Conservation (phyloP, 2,329 filamentous ascomycete genomes). For the Cryphonectria naterciae region DNA sequence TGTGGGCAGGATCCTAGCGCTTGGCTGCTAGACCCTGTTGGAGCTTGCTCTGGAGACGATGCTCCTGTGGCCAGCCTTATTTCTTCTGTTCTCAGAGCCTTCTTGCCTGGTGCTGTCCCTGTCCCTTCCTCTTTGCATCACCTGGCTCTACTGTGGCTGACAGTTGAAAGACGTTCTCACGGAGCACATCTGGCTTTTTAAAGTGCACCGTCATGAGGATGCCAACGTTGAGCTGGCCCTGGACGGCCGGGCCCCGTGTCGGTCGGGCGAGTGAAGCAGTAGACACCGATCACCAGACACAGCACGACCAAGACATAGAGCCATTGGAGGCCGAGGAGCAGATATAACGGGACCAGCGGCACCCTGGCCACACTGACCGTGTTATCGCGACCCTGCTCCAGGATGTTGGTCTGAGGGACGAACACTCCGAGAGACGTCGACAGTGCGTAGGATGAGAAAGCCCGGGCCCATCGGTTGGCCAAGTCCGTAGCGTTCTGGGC, state of each 20-base stretch:
- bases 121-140: background rate
- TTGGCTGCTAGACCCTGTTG: background rate
- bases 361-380: background rate
- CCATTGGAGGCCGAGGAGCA: background rate
- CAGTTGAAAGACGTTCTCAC: background rate
- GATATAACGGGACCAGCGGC: background rate
- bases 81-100: background rate
- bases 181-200: background rate
- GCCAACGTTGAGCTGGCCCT: background rate
- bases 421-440: background rate
- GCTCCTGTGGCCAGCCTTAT: background rate
- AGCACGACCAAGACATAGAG: constrained; percentile 4
- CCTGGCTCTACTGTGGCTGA: background rate
- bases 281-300: background rate
- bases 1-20: background rate
- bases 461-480: background rate
- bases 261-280: background rate
- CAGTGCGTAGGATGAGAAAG: constrained; percentile 4
- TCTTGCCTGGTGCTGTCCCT: background rate
- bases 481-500: constrained; percentile 6
- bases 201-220: background rate
- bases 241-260: background rate
- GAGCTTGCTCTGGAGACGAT: background rate
- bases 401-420: background rate
- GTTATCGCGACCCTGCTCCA: constrained; percentile 1